A percentile compares a stretch with the other conserved stretches of the same genome.
Evolutionary conservation across 352 stramenopile genomes (phyloP).

Genomic region (Globisporangium sylvaticum): DNA sequence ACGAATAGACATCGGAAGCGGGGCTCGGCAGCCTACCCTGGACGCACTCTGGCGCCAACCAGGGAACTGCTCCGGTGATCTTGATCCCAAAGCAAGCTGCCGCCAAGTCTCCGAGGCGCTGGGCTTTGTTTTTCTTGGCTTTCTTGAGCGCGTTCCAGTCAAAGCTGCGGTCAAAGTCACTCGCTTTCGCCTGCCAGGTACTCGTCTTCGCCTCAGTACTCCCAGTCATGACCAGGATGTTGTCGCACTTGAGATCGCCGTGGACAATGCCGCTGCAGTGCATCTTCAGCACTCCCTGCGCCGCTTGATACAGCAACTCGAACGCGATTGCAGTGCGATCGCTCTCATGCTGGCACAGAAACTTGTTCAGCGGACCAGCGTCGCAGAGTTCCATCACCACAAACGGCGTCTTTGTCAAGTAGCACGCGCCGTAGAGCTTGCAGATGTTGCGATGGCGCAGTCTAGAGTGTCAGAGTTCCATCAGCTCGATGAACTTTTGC

Average conservation of each 20-base stretch:
- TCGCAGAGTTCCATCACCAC: conserved; percentile 7
- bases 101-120: background rate
- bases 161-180: conserved; percentile 23
- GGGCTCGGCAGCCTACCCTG: conserved; percentile 15
- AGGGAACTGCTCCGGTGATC: conserved; percentile 10
- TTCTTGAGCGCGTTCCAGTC: conserved; percentile 5
- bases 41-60: conserved; percentile 17
- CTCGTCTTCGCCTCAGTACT: background rate
- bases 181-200: conserved; percentile 8
- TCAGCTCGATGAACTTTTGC: background rate
- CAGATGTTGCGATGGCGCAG: background rate
- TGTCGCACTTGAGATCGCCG: conserved; percentile 23
- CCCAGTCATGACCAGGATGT: conserved; percentile 14
- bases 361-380: background rate
- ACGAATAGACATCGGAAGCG: conserved; percentile 19
- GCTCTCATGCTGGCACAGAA: background rate
- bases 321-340: background rate
- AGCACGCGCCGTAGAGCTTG: background rate
- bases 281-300: conserved; percentile 1
- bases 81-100: background rate
- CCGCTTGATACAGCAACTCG: background rate
- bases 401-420: background rate
- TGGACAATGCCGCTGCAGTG: conserved; percentile 12
- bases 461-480: background rate
- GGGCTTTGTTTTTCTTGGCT: background rate